These are phyloP conservation scores for Podila minutissima DNA, from an alignment of 192 early-diverging fungal genomes.

Conservation along the genomic window DNA sequence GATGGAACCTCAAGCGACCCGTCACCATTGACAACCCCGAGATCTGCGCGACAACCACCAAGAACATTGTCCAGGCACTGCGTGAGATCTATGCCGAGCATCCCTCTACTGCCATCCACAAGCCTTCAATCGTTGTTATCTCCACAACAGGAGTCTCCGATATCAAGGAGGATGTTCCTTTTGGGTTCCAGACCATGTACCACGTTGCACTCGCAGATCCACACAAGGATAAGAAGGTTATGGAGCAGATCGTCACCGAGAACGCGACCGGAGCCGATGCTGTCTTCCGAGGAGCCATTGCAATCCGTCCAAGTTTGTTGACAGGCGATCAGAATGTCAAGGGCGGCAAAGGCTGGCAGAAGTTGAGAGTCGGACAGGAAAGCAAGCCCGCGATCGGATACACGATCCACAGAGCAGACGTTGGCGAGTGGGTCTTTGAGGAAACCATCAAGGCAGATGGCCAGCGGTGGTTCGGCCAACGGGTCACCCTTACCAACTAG, in stretches of 20 bases:
- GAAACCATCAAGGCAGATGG: conserved; percentile 13
- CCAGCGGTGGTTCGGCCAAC: conserved; percentile 10
- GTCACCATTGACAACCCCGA: conserved; percentile 23
- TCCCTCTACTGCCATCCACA: conserved; percentile 10
- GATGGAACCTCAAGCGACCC: conserved; percentile 9
- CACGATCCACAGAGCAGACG: conserved; percentile 18
- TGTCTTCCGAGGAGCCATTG: conserved; percentile 25
- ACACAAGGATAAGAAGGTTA: conserved; percentile 47
- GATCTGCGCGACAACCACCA: too few species aligned
- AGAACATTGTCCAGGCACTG: conserved; percentile 17
- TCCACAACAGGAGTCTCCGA: conserved; percentile 38
- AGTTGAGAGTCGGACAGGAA: conserved; percentile 20
- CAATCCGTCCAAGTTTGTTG: conserved; percentile 27
- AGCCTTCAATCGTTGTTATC: conserved; percentile 27
- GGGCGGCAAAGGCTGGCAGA: conserved; percentile 23
- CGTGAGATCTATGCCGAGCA: conserved; percentile 21
- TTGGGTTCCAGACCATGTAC: conserved; percentile 19
- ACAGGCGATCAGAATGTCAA: conserved; percentile 25
- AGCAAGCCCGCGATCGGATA: conserved; percentile 29
- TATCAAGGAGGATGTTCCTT: conserved; percentile 36
- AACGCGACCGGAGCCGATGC: not conserved
- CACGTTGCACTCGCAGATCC: conserved; percentile 28
- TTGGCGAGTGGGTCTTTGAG: conserved; percentile 43
- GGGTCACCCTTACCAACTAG: conserved; percentile 9
- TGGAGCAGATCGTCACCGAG: conserved; percentile 21